Percentiles rank a stretch among this genome's conserved stretches.
These are phyloP conservation scores for Colletotrichum ledebouriae DNA, from an alignment of 2,329 filamentous ascomycete species.

Conservation along the genomic window DNA sequence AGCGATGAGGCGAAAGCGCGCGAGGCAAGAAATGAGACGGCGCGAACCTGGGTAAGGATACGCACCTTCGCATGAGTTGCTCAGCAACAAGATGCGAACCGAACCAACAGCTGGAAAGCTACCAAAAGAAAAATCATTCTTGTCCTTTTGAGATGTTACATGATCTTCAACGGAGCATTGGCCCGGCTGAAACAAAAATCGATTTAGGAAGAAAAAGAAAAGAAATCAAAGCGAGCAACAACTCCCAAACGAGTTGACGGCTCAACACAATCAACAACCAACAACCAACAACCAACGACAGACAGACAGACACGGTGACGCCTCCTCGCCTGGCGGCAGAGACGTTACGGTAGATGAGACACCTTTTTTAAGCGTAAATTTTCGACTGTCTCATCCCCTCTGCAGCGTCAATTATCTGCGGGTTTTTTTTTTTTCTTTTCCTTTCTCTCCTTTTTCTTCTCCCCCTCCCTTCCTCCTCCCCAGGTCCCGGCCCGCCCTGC, in stretches of 20 bases:
- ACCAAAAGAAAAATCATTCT: too few relatives aligned
- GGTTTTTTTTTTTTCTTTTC: neutral
- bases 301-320: neutral
- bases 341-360: neutral
- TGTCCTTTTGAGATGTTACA: neutral
- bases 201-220: neutral
- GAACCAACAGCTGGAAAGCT: neutral
- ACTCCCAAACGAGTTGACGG: neutral
- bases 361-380: conserved; percentile 42
- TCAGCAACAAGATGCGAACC: neutral
- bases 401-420: conserved; percentile 37
- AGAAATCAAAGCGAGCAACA: neutral
- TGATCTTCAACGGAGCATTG: neutral
- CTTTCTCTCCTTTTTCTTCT: neutral
- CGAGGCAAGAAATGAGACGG: conserved; percentile 14
- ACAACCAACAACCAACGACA: neutral
- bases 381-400: conserved; percentile 35
- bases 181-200: conserved; percentile 19
- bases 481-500: neutral
- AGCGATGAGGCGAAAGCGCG: neutral
- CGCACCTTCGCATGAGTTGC: neutral
- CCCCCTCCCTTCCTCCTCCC: neutral
- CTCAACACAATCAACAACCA: neutral
- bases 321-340: too few relatives aligned
- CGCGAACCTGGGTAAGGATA: too few relatives aligned